These are phyloP conservation scores for Lasiodiplodia gonubiensis DNA, from an alignment of 2,329 filamentous ascomycete species.

Conservation along the genomic window DNA sequence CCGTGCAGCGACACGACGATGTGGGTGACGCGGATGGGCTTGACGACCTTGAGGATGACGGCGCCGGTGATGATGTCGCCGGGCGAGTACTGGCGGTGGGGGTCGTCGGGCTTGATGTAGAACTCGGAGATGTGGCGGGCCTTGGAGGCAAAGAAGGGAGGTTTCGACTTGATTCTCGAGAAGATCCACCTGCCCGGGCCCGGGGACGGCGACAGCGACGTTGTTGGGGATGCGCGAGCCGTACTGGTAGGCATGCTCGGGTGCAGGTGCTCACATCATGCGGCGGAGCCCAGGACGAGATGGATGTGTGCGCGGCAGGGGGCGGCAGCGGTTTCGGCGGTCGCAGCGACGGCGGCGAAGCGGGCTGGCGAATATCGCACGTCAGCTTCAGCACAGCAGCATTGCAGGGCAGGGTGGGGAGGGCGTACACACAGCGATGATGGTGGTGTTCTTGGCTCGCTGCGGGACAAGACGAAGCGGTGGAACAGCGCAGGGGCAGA, in stretches of 20 bases:
- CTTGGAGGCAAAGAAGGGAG: slow-evolving; percentile 57
- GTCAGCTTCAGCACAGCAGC: slow-evolving; percentile 19
- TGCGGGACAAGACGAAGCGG: slow-evolving; percentile 28
- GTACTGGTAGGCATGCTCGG: slow-evolving; percentile 30
- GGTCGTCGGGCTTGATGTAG: slow-evolving; percentile 76
- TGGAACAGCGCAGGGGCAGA: slow-evolving; percentile 27
- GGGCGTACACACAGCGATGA: slow-evolving; percentile 8
- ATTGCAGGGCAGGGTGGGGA: not conserved
- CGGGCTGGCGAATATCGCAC: slow-evolving; percentile 1
- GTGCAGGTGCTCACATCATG: slow-evolving; percentile 29
- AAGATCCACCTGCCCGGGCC: slow-evolving; percentile 47
- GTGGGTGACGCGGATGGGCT: slow-evolving; percentile 79
- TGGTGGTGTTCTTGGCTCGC: slow-evolving; percentile 23
- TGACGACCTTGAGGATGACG: slow-evolving; percentile 74
- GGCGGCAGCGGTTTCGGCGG: slow-evolving; percentile 15
- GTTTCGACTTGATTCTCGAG: slow-evolving; percentile 61
- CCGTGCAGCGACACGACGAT: slow-evolving; percentile 79
- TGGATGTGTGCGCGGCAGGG: slow-evolving; percentile 1
- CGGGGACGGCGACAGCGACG: slow-evolving; percentile 22
- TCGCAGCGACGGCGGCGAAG: slow-evolving; percentile 1
- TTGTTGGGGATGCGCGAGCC: slow-evolving; percentile 26
- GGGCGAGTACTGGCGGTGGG: slow-evolving; percentile 75
- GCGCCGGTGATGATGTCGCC: slow-evolving; percentile 76
- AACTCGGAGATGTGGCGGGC: slow-evolving; percentile 76
- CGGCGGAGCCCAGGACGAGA: slow-evolving; percentile 19